These are phyloP conservation scores for Polygonum maritimum DNA, from an alignment of 148 eudicot genomes.

Conservation along the genomic window DNA sequence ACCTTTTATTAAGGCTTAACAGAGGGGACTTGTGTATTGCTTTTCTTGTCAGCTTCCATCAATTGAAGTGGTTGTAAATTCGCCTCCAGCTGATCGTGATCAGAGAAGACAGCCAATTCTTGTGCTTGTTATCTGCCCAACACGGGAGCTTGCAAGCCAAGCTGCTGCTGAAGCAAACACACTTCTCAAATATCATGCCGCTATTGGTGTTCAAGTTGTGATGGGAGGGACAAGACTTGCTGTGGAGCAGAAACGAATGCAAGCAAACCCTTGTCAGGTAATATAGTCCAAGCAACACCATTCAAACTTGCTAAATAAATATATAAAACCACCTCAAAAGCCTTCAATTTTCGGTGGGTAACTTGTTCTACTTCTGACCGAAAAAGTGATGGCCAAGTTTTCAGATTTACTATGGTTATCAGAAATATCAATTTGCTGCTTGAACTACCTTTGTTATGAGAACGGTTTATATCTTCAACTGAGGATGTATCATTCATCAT, in stretches of 20 bases:
- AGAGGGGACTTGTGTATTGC: not conserved
- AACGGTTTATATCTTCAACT: not conserved
- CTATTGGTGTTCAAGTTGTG: constrained; percentile 92
- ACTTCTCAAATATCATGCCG: constrained; percentile 80
- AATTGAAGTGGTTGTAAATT: constrained; percentile 62
- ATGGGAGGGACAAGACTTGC: constrained; percentile 90
- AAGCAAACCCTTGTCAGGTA: constrained; percentile 88
- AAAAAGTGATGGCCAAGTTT: no score
- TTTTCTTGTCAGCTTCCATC: constrained; percentile 78
- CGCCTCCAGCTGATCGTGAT: constrained; percentile 54
- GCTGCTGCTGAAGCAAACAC: constrained; percentile 87
- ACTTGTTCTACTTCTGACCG: no score
- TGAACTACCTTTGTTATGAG: not conserved
- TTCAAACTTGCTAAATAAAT: not conserved
- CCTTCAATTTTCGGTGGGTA: not conserved
- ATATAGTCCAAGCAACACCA: not conserved
- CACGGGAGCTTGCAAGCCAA: constrained; percentile 94
- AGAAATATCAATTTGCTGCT: no score
- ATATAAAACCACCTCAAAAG: not conserved
- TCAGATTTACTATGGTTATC: no score
- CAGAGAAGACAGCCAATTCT: constrained; percentile 69
- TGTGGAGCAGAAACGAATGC: constrained; percentile 80
- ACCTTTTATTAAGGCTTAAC: not conserved
- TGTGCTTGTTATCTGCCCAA: constrained; percentile 94
- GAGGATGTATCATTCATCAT: not conserved